A percentile compares a stretch with the other conserved stretches of the same genome.
These are phyloP conservation scores for Daedaleopsis nitida DNA, from an alignment of 768 basidiomycete genomes.

Conservation along the genomic window DNA sequence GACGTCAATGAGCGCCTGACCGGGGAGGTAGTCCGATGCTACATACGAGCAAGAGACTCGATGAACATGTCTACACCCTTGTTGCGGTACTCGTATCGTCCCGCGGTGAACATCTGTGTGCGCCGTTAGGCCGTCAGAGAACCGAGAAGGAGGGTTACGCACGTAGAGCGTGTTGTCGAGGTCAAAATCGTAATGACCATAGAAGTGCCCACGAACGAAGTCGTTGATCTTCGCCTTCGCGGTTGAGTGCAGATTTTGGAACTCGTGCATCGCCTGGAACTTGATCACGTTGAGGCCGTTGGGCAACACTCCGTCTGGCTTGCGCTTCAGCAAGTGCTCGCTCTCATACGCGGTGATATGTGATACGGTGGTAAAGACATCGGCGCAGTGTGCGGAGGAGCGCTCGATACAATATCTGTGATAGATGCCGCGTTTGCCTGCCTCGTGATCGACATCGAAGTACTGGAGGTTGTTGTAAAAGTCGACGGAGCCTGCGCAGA, in stretches of 20 bases:
- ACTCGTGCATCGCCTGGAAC: slow-evolving; percentile 99
- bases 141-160: slow-evolving; percentile 27
- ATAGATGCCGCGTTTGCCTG: slow-evolving; percentile 98
- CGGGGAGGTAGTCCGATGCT: neutral
- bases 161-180: slow-evolving; percentile 90
- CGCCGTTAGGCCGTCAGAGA: slow-evolving; percentile 7
- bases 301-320: slow-evolving; percentile 95
- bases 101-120: slow-evolving; percentile 94
- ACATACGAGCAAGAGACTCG: slow-evolving; percentile 86
- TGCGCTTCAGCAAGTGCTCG: slow-evolving; percentile 95
- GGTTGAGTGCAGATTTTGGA: slow-evolving; percentile 91
- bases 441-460: slow-evolving; percentile 99
- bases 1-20: neutral
- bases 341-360: slow-evolving; percentile 98
- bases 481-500: slow-evolving; percentile 97
- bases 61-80: slow-evolving; percentile 99
- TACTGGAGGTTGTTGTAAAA: slow-evolving; percentile 99
- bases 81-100: slow-evolving; percentile 98
- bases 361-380: slow-evolving; percentile 97
- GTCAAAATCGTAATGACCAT: slow-evolving; percentile 96
- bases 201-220: slow-evolving; percentile 97
- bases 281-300: slow-evolving; percentile 99
- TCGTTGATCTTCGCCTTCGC: slow-evolving; percentile 99
- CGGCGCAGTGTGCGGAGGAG: slow-evolving; percentile 90
- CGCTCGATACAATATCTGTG: slow-evolving; percentile 98